Conservation (phyloP, 495 filamentous ascomycete genomes). For the Penicillium chermesinum region DNA sequence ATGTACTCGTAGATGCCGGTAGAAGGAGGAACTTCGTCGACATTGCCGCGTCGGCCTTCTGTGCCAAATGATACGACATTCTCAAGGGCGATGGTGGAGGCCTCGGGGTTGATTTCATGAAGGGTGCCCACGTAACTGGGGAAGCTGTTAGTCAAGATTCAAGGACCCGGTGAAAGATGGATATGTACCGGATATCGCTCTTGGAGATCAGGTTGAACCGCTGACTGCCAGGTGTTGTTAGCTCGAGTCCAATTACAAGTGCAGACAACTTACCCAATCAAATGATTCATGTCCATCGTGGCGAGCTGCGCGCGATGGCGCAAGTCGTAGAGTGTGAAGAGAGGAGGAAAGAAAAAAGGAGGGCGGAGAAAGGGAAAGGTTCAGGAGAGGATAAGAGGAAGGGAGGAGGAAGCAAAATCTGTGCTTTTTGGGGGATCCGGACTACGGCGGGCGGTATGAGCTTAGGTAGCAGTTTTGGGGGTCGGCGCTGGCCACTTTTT, state of each 20-base stretch:
- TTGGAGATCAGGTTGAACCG: conserved; percentile 77
- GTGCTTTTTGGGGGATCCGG: conserved; percentile 35
- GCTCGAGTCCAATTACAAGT: conserved; percentile 36
- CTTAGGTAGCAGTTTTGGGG: conserved; percentile 31
- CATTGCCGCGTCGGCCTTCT: conserved; percentile 76
- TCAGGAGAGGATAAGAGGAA: conserved; percentile 16
- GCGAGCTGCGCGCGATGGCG: conserved; percentile 32
- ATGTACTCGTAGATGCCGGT: conserved; percentile 96
- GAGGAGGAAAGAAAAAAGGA: conserved; percentile 12
- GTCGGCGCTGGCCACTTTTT: conserved; percentile 5
- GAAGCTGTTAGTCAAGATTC: conserved; percentile 19
- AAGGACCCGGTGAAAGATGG: background rate
- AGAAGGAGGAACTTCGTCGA: conserved; percentile 71
- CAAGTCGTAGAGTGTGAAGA: conserved; percentile 18
- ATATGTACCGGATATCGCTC: conserved; percentile 85
- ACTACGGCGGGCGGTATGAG: conserved; percentile 36
- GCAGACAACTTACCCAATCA: conserved; percentile 46
- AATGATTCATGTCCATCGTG: conserved; percentile 51
- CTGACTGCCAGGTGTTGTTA: conserved; percentile 48
- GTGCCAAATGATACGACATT: conserved; percentile 91
- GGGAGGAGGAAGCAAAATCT: conserved; percentile 27
- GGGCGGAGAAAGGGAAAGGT: conserved; percentile 5
- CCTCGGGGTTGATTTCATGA: conserved; percentile 96
- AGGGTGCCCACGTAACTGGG: conserved; percentile 91
- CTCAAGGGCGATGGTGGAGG: conserved; percentile 91